Evolutionary conservation across 2,329 filamentous ascomycete species (phyloP), one percentile per base, ranked within the genome.

Genomic region (Hymenoscyphus fraxineus): DNA sequence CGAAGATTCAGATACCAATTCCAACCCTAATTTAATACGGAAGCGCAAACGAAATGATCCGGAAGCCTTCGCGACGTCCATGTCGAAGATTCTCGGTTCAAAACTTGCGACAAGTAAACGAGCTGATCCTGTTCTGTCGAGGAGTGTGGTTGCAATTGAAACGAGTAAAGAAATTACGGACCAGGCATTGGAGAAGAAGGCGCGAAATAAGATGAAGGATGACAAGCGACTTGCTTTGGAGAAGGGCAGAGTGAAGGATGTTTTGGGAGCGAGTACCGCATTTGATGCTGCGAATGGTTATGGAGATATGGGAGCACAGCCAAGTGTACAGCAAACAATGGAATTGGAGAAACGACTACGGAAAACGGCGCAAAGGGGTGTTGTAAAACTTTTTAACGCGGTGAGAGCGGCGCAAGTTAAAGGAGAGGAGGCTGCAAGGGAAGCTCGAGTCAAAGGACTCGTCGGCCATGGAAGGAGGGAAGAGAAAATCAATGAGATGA

Each of bases 301-400:
- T 65, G 66, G 57, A 62, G 74, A 72, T 31, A 73, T 72, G 6
- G 74, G 74, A 44, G 74, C 73, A 7, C 73, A 72, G 65, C 79
- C 82, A 63, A 85, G 84, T 22, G 83, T 83, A 32, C 79, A 79
- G 16, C 80, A 83, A 67, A 82, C 85, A 32, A 75, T 86, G 73
- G 91, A 90, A 73, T 85, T 88, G 72, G 94, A 98, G 81, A 89
- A 88, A 79, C 82, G 86, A 68, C 77, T 98, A 73, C 87, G 91
- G 73, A 95, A 96, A 81, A 92, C 91, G 59, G 93, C 93, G 56
- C 92, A 97, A 78, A 85, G 92, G 62, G 94, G 94, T 85, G 95
- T 99, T 51, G 89, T 98, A 31, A 96, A 94, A 81, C 82, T 99
- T 65, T 99, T 99, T 79, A 97, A 98, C 77, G 95, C 95, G 0